Evolutionary conservation across 768 basidiomycete species (phyloP), one percentile per base, ranked within the genome.

Genomic region (Clitopilus hobsonii): DNA sequence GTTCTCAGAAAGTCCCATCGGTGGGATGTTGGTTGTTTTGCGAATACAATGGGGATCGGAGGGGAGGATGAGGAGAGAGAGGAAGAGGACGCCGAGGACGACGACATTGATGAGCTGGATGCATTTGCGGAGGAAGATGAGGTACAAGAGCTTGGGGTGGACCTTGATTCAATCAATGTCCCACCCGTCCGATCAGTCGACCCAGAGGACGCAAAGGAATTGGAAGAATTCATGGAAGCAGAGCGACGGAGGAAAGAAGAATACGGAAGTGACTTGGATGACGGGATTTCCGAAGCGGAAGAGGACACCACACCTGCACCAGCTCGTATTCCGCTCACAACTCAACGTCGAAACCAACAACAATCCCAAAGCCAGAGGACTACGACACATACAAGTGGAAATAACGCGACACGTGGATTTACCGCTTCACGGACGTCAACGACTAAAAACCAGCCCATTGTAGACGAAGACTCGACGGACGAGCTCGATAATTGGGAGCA

Each of bases 171-270:
- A 45, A 45, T 16, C 10, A 67, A 58, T 14, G 68, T 79, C 57
- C 79, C 77, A 62, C 81, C 79, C 14, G 72, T 76, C 29, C 69
- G 69, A 0, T 68, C 67, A 29, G 67, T 69, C 58, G 69, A 79
- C 53, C 73, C 82, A 0, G 72, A 72, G 8, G 84, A 87, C 60
- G 82, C 82, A 10, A 77, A 82, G 48, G 88, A 88, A 62, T 71
- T 91, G 49, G 69, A 69, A 49, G 83, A 84, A 24, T 91, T 91
- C 53, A 57, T 90, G 63, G 81, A 85, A 54, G 84, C 82, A 1
- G 89, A 91, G 64, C 69, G 65, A 61, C 68, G 60, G 58, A 73
- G 82, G 50, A 80, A 73, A 61, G 81, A 78, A 54, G 52, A 75
- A 51, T 77, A 69, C 56, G 81, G 81, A 1, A 73, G 72, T 24